A percentile compares a stretch with the other conserved stretches of the same genome.
phyloP scores from a whole-genome alignment of 108 stramenopile species.

The Schizochytrium sp. region DNA sequence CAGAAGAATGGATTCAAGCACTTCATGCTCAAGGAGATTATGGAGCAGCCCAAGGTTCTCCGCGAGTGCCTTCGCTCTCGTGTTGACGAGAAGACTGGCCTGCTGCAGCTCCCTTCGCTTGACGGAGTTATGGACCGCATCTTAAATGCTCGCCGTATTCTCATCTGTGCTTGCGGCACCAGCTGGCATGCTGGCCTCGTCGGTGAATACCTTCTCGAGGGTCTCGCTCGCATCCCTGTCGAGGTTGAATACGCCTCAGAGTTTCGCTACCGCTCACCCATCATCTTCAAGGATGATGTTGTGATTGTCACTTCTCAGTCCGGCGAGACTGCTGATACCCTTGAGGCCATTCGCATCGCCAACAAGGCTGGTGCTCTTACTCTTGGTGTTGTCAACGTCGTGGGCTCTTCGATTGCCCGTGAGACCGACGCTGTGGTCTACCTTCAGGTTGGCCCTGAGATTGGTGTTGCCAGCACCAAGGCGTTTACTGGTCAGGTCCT shows the following conservation, averaged over 20 bases:
- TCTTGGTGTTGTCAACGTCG: slow-evolving; percentile 94
- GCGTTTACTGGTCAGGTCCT: slow-evolving; percentile 99
- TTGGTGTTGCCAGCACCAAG: slow-evolving; percentile 98
- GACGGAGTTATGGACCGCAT: slow-evolving; percentile 47
- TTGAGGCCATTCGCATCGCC: slow-evolving; percentile 85
- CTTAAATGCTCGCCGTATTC: slow-evolving; percentile 30
- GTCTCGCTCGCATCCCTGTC: slow-evolving; percentile 90
- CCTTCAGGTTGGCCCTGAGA: slow-evolving; percentile 98
- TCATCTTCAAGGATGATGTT: slow-evolving; percentile 75
- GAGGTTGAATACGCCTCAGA: slow-evolving; percentile 62
- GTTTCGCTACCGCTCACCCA: slow-evolving; percentile 13
- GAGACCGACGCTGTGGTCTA: slow-evolving; percentile 96
- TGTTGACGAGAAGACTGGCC: slow-evolving; percentile 69
- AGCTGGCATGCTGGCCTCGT: slow-evolving; percentile 89
- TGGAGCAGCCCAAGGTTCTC: slow-evolving; percentile 92
- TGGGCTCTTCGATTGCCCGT: slow-evolving; percentile 94
- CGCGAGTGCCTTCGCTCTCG: slow-evolving; percentile 88
- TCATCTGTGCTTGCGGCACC: slow-evolving; percentile 90
- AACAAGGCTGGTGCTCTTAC: slow-evolving; percentile 87
- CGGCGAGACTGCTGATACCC: slow-evolving; percentile 98
- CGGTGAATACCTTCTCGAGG: slow-evolving; percentile 96
- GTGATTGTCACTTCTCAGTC: slow-evolving; percentile 93
- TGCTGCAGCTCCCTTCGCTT: slow-evolving; percentile 3
- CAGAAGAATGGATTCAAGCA: slow-evolving; percentile 81
- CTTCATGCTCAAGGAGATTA: slow-evolving; percentile 88